These are phyloP conservation scores for Dendrocalamus latiflorus DNA, from an alignment of 202 grass and related monocot species.

Conservation along the genomic window DNA sequence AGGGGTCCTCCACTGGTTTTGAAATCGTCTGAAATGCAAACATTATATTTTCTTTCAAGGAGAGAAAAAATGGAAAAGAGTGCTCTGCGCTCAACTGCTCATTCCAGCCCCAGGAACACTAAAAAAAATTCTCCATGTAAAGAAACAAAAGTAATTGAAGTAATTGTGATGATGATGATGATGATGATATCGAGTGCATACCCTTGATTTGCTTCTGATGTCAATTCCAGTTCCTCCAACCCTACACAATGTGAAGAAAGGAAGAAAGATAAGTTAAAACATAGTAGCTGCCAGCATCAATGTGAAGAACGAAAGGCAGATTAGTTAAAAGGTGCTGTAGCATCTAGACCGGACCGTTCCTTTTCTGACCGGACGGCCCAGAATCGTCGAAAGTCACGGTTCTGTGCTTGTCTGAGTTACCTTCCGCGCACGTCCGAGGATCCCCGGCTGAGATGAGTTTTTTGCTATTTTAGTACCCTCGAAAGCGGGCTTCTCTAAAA, in stretches of 20 bases:
- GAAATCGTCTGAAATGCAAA: constrained; percentile 53
- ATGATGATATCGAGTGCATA: constrained; percentile 23
- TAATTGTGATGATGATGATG: too few species aligned
- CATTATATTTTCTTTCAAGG: not conserved
- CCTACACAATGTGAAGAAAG: constrained; percentile 33
- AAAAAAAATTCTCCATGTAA: not conserved
- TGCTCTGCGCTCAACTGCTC: not conserved
- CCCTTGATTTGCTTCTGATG: constrained; percentile 97
- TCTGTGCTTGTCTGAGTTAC: too few species aligned
- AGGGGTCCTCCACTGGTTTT: constrained; percentile 76
- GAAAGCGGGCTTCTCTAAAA: too few species aligned
- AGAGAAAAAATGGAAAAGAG: not conserved
- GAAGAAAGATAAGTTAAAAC: not conserved
- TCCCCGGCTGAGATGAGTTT: too few species aligned
- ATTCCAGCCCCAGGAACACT: not conserved
- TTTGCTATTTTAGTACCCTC: too few species aligned
- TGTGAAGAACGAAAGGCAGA: too few species aligned
- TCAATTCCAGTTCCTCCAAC: constrained; percentile 95
- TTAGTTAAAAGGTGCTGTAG: too few species aligned
- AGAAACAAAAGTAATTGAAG: not conserved
- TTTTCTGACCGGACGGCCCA: too few species aligned
- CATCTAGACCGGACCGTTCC: too few species aligned
- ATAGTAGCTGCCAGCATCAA: not conserved
- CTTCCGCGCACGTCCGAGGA: too few species aligned
- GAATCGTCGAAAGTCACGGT: too few species aligned